Evolutionary conservation across 1,139 yeast species (phyloP).

Genomic region (Pneumocystis canis): DNA sequence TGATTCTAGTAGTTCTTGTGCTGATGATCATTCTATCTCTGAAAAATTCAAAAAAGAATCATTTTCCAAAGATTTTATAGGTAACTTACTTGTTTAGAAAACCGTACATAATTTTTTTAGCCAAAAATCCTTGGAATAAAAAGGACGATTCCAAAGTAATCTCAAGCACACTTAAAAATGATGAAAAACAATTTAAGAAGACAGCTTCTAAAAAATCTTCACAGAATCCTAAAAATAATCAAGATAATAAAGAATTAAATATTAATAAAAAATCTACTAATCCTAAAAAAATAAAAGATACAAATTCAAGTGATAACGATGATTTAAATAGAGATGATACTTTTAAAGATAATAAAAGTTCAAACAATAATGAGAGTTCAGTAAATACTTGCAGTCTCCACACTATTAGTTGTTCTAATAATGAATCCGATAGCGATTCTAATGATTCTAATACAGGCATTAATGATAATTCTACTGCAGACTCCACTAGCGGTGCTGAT

Average conservation of each 20-base stretch:
- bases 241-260: not conserved
- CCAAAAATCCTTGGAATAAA: slow-evolving; percentile 10
- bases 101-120: slow-evolving; percentile 2
- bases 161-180: not conserved
- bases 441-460: no score
- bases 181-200: not conserved
- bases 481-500: not conserved
- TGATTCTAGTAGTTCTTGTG: slow-evolving; percentile 15
- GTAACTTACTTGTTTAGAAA: not conserved
- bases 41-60: slow-evolving; percentile 16
- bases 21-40: slow-evolving; percentile 23
- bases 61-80: slow-evolving; percentile 10
- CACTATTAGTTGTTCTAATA: not conserved
- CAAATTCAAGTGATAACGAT: not conserved
- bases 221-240: not conserved
- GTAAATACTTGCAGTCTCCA: not conserved
- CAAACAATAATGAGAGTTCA: not conserved
- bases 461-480: no score
- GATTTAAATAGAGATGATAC: not conserved
- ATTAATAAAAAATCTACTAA: not conserved
- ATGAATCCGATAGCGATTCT: not conserved
- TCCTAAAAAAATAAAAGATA: not conserved
- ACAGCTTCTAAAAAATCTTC: not conserved
- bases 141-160: not conserved
- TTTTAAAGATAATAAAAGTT: not conserved